Evolutionary conservation across 2,329 filamentous ascomycete species (phyloP), one percentile per base, ranked within the genome.

Genomic region (Pestalotiopsis sp.): DNA sequence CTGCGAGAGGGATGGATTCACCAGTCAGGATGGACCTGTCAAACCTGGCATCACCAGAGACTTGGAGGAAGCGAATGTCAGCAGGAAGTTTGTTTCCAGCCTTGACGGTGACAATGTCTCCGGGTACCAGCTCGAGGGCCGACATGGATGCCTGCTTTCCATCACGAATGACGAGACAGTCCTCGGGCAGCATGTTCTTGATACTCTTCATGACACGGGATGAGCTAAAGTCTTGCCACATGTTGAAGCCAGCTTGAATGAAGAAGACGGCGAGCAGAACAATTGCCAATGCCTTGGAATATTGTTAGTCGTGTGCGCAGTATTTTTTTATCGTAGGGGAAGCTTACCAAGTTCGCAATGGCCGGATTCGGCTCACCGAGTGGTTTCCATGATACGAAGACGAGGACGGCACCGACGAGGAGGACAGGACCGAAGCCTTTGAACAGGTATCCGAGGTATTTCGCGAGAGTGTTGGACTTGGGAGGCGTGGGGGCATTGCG

Each of bases 181-280:
- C 85, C 73, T 93, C 92, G 0, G 92, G 92, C n/a, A 95, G 84
- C 92, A 95, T 93, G 20, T 87, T 91, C 62, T 90, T 92, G 76
- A 95, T 95, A 0, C 91, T 93, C 20, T 89, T 88, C 93, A 95
- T 95, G 67, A 94, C 92, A 4, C 90, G 84, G 1, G 88, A 91
- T 0, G 91, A 92, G 2, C 91, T 93, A 88, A 92, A 95, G 76
- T 95, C 92, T 75, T 91, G 89, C 83, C 86, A 92, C 75, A 87
- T 87, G 75, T 90, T 90, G 80, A 94, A 94, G 2, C 83, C 87
- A 17, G 91, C 92, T 73, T 92, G 89, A 56, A 91, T 87, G 71
- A 90, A 80, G 74, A 91, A 95, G 7, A 95, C 92, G 5, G 89
- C 86, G 1, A 91, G 77, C 5, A 95, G 81, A 2, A 95, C 92